phyloP scores from a whole-genome alignment of 805 yeast species.

The Teunomyces gatunensis region DNA sequence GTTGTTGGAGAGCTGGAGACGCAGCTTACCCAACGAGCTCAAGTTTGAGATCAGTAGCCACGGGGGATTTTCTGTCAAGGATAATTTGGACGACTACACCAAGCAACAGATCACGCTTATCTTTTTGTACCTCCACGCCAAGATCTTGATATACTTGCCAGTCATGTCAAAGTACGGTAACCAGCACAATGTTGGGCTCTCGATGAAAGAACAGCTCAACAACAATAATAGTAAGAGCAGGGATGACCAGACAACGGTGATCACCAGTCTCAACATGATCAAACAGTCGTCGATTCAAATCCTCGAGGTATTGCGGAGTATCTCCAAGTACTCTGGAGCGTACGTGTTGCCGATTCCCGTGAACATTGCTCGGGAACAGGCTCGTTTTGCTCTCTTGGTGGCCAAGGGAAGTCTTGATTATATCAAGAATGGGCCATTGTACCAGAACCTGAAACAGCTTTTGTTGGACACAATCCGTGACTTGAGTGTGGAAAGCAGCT shows the following conservation, averaged over 20 bases:
- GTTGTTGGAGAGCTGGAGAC: constrained; percentile 74
- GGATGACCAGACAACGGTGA: constrained; percentile 25
- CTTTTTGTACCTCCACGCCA: constrained; percentile 43
- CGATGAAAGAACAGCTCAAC: constrained; percentile 31
- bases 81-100: constrained; percentile 26
- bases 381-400: constrained; percentile 60
- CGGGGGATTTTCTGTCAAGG: constrained; percentile 49
- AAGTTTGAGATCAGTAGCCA: constrained; percentile 63
- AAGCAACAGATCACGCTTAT: constrained; percentile 54
- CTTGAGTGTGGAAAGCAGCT: constrained; percentile 48
- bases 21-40: constrained; percentile 60
- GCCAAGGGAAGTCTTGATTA: constrained; percentile 80
- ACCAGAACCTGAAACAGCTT: constrained; percentile 63
- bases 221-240: constrained; percentile 32
- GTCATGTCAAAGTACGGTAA: constrained; percentile 40
- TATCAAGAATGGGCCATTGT: constrained; percentile 77
- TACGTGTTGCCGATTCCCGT: constrained; percentile 60
- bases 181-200: constrained; percentile 41
- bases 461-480: constrained; percentile 50
- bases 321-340: constrained; percentile 36
- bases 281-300: constrained; percentile 69
- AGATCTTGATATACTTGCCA: constrained; percentile 41
- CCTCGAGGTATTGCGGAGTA: constrained; percentile 47
- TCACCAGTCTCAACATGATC: constrained; percentile 60
- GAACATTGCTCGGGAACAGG: constrained; percentile 59